These are phyloP conservation scores for Rhodamnia argentea DNA, from an alignment of 345 rosid species.

Conservation along the genomic window DNA sequence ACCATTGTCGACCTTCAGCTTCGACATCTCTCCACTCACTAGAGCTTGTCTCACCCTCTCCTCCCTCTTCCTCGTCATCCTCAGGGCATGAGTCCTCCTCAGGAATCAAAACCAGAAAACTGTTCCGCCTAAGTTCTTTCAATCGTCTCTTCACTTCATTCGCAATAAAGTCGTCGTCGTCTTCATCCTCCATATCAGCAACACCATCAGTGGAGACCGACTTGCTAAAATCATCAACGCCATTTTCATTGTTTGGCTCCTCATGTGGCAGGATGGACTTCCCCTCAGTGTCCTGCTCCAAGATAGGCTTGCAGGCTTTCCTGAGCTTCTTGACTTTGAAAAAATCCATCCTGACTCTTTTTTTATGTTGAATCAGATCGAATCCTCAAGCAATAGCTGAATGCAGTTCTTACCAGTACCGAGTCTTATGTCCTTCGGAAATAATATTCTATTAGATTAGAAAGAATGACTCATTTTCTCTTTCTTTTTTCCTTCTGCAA, in stretches of 20 bases:
- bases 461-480: background rate
- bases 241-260: constrained; percentile 32
- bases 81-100: constrained; percentile 71
- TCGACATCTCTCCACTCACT: constrained; percentile 86
- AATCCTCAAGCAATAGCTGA: background rate
- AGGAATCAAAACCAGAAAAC: constrained; percentile 91
- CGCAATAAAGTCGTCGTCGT: constrained; percentile 89
- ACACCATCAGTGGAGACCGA: constrained; percentile 24
- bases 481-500: background rate
- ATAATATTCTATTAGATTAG: background rate
- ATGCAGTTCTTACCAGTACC: background rate
- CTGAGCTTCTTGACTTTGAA: constrained; percentile 60
- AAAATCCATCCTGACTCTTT: constrained; percentile 46
- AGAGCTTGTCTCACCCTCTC: constrained; percentile 49
- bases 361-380: background rate
- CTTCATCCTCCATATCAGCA: constrained; percentile 66
- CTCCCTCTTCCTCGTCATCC: constrained; percentile 59
- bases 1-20: constrained; percentile 86
- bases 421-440: background rate
- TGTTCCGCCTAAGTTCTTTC: constrained; percentile 80
- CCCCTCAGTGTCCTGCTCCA: constrained; percentile 43
- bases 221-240: constrained; percentile 20
- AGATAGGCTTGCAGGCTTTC: constrained; percentile 34
- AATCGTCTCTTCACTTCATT: constrained; percentile 91
- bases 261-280: constrained; percentile 26